Conservation (phyloP, 306 rosid genomes). For the Glycine latifolia region DNA sequence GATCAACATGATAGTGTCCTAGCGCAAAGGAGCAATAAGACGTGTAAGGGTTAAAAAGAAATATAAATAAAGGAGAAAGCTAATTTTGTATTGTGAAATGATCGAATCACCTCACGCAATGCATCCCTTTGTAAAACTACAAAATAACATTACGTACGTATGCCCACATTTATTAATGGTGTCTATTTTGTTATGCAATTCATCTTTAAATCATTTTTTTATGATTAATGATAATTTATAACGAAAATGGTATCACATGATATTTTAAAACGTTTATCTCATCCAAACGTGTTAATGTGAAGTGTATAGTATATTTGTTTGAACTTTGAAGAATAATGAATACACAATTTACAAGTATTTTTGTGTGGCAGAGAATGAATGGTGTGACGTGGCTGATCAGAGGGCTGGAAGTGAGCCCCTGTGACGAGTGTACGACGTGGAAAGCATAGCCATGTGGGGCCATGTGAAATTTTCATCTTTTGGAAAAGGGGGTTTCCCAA, state of each 20-base stretch:
- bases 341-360: background rate
- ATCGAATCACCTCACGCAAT: background rate
- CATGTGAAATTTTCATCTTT: constrained; percentile 35
- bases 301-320: background rate
- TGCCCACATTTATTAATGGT: background rate
- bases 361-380: background rate
- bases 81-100: constrained; percentile 21
- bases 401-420: constrained; percentile 41
- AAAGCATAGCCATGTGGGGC: constrained; percentile 64
- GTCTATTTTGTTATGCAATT: background rate
- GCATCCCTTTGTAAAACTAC: constrained; percentile 4
- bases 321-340: background rate
- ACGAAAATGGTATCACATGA: background rate
- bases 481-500: constrained; percentile 51
- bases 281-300: background rate
- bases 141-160: background rate
- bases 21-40: constrained; percentile 24
- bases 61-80: background rate
- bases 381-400: constrained; percentile 55
- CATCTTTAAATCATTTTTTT: no score
- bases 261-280: background rate
- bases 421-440: constrained; percentile 70
- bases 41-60: constrained; percentile 14
- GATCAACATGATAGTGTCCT: constrained; percentile 34
- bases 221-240: background rate